Conservation (phyloP, 768 basidiomycete genomes). For the Austroboletus eburneus region DNA sequence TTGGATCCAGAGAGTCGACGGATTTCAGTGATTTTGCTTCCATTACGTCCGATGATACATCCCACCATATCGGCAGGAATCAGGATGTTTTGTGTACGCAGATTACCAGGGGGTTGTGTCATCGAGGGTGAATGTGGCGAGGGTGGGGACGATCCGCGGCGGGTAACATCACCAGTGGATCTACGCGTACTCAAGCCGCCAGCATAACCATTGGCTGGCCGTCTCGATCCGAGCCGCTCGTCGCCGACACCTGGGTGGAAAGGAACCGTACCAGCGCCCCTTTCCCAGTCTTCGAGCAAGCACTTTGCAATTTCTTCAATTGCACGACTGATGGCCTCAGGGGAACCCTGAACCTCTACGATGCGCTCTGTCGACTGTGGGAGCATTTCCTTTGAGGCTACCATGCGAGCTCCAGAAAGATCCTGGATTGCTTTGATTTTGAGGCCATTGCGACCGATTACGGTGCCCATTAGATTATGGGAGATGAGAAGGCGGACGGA, state of each 20-base stretch:
- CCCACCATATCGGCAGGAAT: constrained; percentile 99
- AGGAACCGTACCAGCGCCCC: constrained; percentile 88
- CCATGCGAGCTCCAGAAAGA: constrained; percentile 93
- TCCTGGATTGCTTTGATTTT: constrained; percentile 99
- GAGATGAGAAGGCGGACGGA: constrained; percentile 97
- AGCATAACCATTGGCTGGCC: constrained; percentile 48
- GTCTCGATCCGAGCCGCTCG: constrained; percentile 52
- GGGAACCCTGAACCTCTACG: constrained; percentile 94
- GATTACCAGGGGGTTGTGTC: constrained; percentile 63
- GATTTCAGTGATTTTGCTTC: constrained; percentile 98
- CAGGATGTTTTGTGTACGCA: constrained; percentile 98
- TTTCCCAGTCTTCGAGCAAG: constrained; percentile 94
- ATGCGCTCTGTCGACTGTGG: constrained; percentile 99
- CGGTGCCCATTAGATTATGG: constrained; percentile 98
- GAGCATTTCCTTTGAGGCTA: constrained; percentile 98
- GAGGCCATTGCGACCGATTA: constrained; percentile 93
- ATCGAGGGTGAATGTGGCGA: constrained; percentile 41
- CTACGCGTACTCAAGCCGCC: constrained; percentile 53
- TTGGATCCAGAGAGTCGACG: constrained; percentile 95
- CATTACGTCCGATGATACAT: constrained; percentile 92
- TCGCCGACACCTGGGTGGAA: constrained; percentile 90
- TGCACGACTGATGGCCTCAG: constrained; percentile 89
- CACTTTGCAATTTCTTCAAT: constrained; percentile 96
- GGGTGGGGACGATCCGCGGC: constrained; percentile 40
- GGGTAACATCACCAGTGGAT: constrained; percentile 54